Evolutionary conservation across 1,284 basidiomycete genomes (phyloP), one percentile per base, ranked within the genome.

Genomic region (Sanghuangporus sanghuang): DNA sequence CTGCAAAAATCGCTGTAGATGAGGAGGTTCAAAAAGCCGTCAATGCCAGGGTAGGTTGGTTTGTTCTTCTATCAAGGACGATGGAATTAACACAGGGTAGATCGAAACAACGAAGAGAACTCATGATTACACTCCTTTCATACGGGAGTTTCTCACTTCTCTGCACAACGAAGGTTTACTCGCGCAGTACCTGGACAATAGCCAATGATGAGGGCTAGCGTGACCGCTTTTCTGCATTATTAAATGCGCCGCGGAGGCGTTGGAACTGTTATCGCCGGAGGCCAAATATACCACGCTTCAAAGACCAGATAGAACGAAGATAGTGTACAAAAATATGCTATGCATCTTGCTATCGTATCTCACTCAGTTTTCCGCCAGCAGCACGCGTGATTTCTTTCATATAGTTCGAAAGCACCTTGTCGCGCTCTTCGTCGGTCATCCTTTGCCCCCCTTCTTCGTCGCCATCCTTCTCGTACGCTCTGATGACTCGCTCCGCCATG

Each of bases 121-220:
- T 8, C 82, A 81, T 67, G 83, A 87, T 70, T 87, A 86, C 67
- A 83, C 84, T 67, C 84, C 83, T 0, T 85, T 86, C 71, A 73
- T 86, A 46, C 73, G 71, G 23, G 76, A 75, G 52, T 85, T 83
- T 65, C 68, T 85, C 1, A 72, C 68, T 3, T 68, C 72, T 3
- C 66, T 85, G 66, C 78, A 84, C 50, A 66, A 73, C 2, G 81
- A 83, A 64, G 83, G 81, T 0, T 63, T 83, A 38, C 71, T 86
- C 38, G 53, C 52, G 21, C 59, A 57, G 8, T 57, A 55, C 23
- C n/a, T 62, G 9, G 48, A 39, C n/a, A 14, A 7, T 21, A 52
- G 49, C 9, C 4, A 27, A 23, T 18, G 6, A n/a, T n/a, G 16
- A 7, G 11, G 2, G 7, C 5, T n/a, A 18, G 2, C 2, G 9